These are phyloP conservation scores for Hymenoscyphus occultus DNA, from an alignment of 2,329 filamentous ascomycete species.

Conservation along the genomic window DNA sequence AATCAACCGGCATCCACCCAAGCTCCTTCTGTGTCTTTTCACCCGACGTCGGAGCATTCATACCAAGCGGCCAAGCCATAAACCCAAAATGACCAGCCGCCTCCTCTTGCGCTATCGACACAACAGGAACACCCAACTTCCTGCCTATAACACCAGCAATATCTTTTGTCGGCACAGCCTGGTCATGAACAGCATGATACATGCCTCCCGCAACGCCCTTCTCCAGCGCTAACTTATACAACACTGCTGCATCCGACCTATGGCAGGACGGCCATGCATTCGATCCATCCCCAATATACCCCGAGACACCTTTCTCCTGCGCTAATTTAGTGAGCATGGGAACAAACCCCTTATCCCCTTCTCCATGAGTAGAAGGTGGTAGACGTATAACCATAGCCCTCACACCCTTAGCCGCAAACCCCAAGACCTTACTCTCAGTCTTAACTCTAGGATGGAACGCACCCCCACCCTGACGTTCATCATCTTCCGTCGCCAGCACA, in stretches of 20 bases:
- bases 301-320: slow-evolving; percentile 31
- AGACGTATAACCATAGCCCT: slow-evolving; percentile 40
- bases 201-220: slow-evolving; percentile 37
- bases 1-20: slow-evolving; percentile 35
- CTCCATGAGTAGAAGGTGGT: slow-evolving; percentile 38
- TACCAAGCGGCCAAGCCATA: slow-evolving; percentile 18
- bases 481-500: not conserved
- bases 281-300: slow-evolving; percentile 39
- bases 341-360: slow-evolving; percentile 37
- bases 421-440: not conserved
- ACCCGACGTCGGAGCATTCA: slow-evolving; percentile 38
- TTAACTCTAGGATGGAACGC: not conserved
- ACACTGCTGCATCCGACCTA: slow-evolving; percentile 38
- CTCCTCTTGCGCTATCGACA: slow-evolving; percentile 33
- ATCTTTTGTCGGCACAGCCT: slow-evolving; percentile 38
- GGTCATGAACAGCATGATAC: slow-evolving; percentile 40
- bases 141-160: slow-evolving; percentile 39
- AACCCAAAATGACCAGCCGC: slow-evolving; percentile 35
- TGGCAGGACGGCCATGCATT: slow-evolving; percentile 41
- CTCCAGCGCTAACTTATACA: slow-evolving; percentile 27
- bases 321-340: slow-evolving; percentile 32
- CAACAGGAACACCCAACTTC: slow-evolving; percentile 36
- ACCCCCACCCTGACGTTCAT: not conserved
- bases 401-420: slow-evolving; percentile 36
- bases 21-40: slow-evolving; percentile 38